These are phyloP conservation scores for Candida khao-thaluensis DNA, from an alignment of 805 yeast species.

Conservation along the genomic window DNA sequence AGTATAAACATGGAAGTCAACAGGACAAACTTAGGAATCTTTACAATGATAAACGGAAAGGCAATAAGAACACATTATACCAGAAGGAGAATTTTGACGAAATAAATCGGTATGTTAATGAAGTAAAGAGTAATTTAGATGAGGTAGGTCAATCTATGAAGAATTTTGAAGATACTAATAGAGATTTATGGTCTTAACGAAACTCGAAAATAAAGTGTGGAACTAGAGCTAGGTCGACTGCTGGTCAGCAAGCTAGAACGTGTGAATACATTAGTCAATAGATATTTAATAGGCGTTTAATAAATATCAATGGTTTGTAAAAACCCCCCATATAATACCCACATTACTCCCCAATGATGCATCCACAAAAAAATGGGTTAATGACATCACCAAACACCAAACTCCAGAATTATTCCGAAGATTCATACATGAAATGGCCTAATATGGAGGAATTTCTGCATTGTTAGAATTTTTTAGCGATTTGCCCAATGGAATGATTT, in stretches of 20 bases:
- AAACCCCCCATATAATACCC: too few species aligned
- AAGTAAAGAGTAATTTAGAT: conserved; percentile 48
- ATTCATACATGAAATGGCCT: not conserved
- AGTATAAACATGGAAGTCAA: conserved; percentile 22
- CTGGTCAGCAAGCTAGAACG: too few species aligned
- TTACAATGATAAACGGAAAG: conserved; percentile 20
- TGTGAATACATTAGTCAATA: too few species aligned
- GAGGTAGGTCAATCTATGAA: conserved; percentile 53
- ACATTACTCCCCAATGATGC: too few species aligned
- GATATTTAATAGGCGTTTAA: too few species aligned
- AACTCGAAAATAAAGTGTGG: too few species aligned
- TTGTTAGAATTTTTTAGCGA: not conserved
- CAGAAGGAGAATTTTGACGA: conserved; percentile 52
- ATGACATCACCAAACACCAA: conserved; percentile 1
- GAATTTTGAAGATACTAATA: conserved; percentile 44
- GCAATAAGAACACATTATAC: conserved; percentile 28
- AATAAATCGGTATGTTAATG: conserved; percentile 49
- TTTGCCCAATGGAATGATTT: conserved; percentile 1
- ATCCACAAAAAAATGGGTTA: too few species aligned
- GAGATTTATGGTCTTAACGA: conserved; percentile 43
- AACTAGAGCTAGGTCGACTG: too few species aligned
- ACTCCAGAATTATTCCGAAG: conserved; percentile 3
- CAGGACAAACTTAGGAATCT: conserved; percentile 24
- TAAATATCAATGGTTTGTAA: too few species aligned
- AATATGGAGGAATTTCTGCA: not conserved